Percentiles rank a stretch among this genome's conserved stretches.
Conservation (phyloP, 2,329 filamentous ascomycete species). For the Trichoderma sp. region DNA sequence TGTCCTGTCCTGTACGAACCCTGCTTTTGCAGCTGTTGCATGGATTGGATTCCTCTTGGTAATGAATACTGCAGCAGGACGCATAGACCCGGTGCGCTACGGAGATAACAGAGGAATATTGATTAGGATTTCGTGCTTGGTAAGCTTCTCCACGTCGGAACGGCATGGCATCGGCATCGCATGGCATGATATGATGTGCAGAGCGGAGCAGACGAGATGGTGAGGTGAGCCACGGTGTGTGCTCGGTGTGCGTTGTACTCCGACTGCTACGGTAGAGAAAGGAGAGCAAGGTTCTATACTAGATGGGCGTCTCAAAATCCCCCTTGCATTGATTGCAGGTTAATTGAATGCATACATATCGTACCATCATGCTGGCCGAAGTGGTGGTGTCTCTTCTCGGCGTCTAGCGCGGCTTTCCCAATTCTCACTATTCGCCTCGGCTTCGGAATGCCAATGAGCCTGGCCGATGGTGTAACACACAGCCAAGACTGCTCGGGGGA, state of each 20-base stretch:
- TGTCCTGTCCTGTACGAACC: neutral
- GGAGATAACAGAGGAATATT: neutral
- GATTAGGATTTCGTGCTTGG: neutral
- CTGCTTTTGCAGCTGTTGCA: neutral
- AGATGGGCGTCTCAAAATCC: neutral
- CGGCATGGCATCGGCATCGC: neutral
- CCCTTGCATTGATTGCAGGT: neutral
- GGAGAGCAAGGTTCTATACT: neutral
- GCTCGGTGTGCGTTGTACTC: neutral
- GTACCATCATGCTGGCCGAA: neutral
- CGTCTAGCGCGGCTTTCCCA: neutral
- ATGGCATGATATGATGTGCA: neutral
- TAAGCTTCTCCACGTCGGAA: neutral
- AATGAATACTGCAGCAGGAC: neutral
- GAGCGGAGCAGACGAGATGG: neutral
- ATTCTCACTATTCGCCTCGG: neutral
- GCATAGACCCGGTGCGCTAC: neutral
- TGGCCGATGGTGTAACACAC: neutral
- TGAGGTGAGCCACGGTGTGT: neutral
- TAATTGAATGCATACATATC: neutral
- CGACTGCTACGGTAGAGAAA: neutral
- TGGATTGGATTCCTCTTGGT: neutral
- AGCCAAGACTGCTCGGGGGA: neutral
- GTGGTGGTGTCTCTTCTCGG: neutral
- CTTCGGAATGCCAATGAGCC: neutral